phyloP scores from a whole-genome alignment of 768 basidiomycete genomes.

The Tricholoma bakamatsutake region DNA sequence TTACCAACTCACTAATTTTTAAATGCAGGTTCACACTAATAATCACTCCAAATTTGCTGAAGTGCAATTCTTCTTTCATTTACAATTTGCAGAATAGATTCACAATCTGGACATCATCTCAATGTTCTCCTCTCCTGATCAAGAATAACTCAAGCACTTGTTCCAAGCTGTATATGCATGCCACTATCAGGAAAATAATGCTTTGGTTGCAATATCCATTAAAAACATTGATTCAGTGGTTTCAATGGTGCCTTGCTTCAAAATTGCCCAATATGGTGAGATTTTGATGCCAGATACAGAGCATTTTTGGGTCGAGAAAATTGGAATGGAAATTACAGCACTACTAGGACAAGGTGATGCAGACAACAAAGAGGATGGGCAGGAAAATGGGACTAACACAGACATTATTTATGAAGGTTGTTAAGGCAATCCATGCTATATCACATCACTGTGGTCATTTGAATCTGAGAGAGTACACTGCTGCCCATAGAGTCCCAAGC shows the following conservation, averaged over 20 bases:
- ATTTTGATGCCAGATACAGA: neutral
- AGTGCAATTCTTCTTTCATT: constrained; percentile 2
- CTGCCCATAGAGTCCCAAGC: no score
- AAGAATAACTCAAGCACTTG: neutral
- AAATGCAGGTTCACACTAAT: neutral
- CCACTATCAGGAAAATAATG: neutral
- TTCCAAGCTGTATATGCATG: constrained; percentile 1
- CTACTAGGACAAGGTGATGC: neutral
- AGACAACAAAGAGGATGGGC: neutral
- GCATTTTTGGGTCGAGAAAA: neutral
- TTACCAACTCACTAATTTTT: neutral
- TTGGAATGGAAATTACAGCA: neutral
- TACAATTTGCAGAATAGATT: neutral
- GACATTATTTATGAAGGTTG: no score
- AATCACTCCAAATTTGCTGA: constrained; percentile 3
- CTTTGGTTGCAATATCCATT: neutral
- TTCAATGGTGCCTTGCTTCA: neutral
- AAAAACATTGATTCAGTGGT: neutral
- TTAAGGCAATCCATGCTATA: no score
- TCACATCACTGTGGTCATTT: no score
- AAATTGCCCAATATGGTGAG: neutral
- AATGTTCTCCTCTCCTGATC: constrained; percentile 4
- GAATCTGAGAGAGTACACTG: no score
- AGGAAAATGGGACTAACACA: no score
- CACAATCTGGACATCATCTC: constrained; percentile 5